Base-by-base conservation (phyloP, 2,329 filamentous ascomycete genomes). In the Colletotrichum truncatum region DNA sequence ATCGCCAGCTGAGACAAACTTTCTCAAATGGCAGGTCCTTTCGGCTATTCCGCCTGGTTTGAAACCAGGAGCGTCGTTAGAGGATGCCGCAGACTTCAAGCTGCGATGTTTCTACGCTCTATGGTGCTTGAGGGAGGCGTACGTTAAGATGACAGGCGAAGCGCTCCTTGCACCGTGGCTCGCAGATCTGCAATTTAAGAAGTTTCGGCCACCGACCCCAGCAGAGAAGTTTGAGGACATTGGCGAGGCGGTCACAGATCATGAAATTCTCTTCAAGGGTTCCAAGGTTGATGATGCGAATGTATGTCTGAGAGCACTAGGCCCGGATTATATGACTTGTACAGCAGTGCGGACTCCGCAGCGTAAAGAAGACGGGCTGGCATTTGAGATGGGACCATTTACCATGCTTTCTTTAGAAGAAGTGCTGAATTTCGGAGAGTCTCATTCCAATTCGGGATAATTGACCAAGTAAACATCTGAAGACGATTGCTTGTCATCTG, bases 121-220 rank as follows among this genome's bases (percentile, higher is more conserved):
- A 64, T 95, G 92, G 90, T 93, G 90, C 75, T 84, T 93, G 75
- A 89, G 93, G 70, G 92, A 95, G 79, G 89, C 91, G 1, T 94
- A 93, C 74, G 89, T 94, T 76, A 95, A 94, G 85, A 89, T 95
- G 80, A 92, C 91, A 28, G 92, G 92, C 25, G 91, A 94, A 71
- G 92, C 91, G 1, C 81, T 95, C 63, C 81, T 94, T 8, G 92
- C 92, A 0, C 81, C 82, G 4, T 95, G 92, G 92, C 81, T 95
- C 51, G 81, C 80, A 53, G 86, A 91, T 52, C 79, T 94, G 8
- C 90, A 94, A 71, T 93, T 95, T 73, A 80, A 83, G 63, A 79
- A 83, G 51, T 91, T 93, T 55, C 80, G 82, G 53, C 85, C 89
- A 51, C 89, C 90, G 4, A 67, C 61, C 56, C 75, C 76, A 8